phyloP scores from a whole-genome alignment of 2,329 filamentous ascomycete species.

The Hawksworthiomyces lignivorus region DNA sequence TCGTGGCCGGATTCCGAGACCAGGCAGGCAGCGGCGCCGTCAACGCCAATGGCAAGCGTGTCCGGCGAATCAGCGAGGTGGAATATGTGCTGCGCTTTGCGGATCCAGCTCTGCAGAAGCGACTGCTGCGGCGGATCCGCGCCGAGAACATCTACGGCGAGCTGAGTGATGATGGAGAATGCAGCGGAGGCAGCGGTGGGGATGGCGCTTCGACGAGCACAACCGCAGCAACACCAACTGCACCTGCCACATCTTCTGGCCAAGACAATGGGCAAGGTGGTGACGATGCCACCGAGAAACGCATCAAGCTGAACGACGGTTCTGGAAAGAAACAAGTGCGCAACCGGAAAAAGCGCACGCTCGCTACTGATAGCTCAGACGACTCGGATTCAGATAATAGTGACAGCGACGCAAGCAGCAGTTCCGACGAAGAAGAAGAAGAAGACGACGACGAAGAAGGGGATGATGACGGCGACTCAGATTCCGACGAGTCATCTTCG shows the following conservation, averaged over 20 bases:
- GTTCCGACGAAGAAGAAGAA: conserved; percentile 21
- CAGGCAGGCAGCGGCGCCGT: conserved; percentile 16
- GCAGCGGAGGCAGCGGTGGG: conserved; percentile 17
- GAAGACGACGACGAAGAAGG: conserved; percentile 9
- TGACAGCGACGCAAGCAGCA: conserved; percentile 22
- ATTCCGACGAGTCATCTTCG: conserved; percentile 16
- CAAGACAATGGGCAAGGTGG: conserved; percentile 20
- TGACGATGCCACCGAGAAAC: conserved; percentile 26
- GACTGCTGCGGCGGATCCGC: conserved; percentile 56
- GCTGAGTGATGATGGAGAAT: conserved; percentile 42
- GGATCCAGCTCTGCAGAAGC: conserved; percentile 44
- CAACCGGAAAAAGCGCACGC: conserved; percentile 44
- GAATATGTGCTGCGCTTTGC: conserved; percentile 38
- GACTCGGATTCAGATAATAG: conserved; percentile 21
- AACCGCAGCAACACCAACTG: conserved; percentile 16
- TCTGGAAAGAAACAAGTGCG: conserved; percentile 36
- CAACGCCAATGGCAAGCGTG: conserved; percentile 38
- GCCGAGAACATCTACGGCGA: conserved; percentile 51
- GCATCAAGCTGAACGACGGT: conserved; percentile 37
- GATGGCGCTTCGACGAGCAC: too few species aligned
- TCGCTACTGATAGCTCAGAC: conserved; percentile 31
- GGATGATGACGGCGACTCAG: conserved; percentile 12
- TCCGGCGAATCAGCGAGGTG: conserved; percentile 33
- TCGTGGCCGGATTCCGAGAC: conserved; percentile 42
- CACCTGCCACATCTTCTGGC: conserved; percentile 20